phyloP scores from a whole-genome alignment of 805 yeast genomes.

The Candida quercuum region DNA sequence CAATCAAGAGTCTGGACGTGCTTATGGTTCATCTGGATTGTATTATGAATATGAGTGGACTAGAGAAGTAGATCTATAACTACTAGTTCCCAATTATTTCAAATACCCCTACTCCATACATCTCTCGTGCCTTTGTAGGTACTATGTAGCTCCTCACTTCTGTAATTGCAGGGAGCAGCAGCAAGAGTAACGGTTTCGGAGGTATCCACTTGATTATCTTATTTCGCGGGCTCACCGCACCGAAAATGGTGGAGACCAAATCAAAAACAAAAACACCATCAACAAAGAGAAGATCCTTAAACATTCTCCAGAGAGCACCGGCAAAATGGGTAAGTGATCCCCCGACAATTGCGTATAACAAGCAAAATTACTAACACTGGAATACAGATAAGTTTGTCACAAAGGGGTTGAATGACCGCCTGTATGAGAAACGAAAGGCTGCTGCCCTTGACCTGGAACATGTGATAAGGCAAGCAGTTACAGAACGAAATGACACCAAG shows the following conservation, averaged over 20 bases:
- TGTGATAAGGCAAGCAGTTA: constrained; percentile 63
- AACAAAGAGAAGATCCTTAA: not conserved
- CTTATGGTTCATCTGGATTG: no score
- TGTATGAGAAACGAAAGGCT: constrained; percentile 72
- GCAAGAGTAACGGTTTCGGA: no score
- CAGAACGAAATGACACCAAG: constrained; percentile 52
- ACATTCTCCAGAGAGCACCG: not conserved
- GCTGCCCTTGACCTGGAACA: constrained; percentile 79
- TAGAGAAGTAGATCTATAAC: no score
- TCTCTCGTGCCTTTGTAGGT: no score
- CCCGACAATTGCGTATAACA: not conserved
- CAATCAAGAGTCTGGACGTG: no score
- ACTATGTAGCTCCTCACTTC: no score
- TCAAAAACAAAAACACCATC: not conserved
- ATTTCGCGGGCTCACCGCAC: not conserved
- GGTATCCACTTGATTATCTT: no score
- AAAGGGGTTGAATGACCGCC: constrained; percentile 65
- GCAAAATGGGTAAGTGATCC: not conserved
- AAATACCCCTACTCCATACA: no score
- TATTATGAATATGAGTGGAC: no score
- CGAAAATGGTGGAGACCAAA: not conserved
- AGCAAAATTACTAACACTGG: not conserved
- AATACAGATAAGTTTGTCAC: constrained; percentile 54
- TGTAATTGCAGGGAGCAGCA: no score
- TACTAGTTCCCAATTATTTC: no score